phyloP scores from a whole-genome alignment of 2,329 filamentous ascomycete genomes.

The Phaeophleospora eucalypticola region DNA sequence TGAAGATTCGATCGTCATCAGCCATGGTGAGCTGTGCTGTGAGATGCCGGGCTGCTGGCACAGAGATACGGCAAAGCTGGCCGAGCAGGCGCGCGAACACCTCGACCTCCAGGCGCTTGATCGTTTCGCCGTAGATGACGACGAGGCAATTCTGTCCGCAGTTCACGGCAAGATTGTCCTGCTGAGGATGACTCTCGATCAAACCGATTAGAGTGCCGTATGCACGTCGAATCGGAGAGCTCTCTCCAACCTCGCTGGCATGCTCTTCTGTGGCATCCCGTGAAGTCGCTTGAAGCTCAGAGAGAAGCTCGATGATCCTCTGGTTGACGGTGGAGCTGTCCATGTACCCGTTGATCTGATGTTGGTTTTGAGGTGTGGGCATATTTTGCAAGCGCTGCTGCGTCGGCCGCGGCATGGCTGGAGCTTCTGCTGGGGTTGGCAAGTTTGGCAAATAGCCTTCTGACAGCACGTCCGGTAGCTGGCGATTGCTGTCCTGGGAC shows the following conservation, averaged over 20 bases:
- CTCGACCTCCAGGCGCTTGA: slow-evolving; percentile 57
- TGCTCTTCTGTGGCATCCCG: slow-evolving; percentile 56
- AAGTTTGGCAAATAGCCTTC: slow-evolving; percentile 61
- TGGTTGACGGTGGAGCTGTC: slow-evolving; percentile 53
- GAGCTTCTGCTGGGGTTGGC: slow-evolving; percentile 59
- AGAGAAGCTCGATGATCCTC: slow-evolving; percentile 51
- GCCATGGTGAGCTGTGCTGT: slow-evolving; percentile 47
- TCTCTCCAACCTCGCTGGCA: slow-evolving; percentile 54
- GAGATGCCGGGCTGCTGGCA: slow-evolving; percentile 52
- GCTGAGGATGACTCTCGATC: slow-evolving; percentile 52
- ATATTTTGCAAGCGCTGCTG: slow-evolving; percentile 47
- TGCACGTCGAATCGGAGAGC: slow-evolving; percentile 53
- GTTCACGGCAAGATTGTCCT: slow-evolving; percentile 53
- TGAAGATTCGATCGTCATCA: slow-evolving; percentile 60
- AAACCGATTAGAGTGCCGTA: slow-evolving; percentile 55
- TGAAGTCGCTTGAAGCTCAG: slow-evolving; percentile 54
- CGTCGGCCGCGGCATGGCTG: slow-evolving; percentile 56
- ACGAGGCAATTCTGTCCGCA: slow-evolving; percentile 46
- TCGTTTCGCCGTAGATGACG: slow-evolving; percentile 52
- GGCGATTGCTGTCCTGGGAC: slow-evolving; percentile 57
- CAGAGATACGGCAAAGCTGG: slow-evolving; percentile 60
- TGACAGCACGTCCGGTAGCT: slow-evolving; percentile 59
- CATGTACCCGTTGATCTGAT: slow-evolving; percentile 58
- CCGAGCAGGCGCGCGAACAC: slow-evolving; percentile 59
- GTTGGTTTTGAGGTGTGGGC: slow-evolving; percentile 33